Evolutionary conservation across 2,329 filamentous ascomycete genomes (phyloP).

Genomic region (Cryphonectria carpinicola): DNA sequence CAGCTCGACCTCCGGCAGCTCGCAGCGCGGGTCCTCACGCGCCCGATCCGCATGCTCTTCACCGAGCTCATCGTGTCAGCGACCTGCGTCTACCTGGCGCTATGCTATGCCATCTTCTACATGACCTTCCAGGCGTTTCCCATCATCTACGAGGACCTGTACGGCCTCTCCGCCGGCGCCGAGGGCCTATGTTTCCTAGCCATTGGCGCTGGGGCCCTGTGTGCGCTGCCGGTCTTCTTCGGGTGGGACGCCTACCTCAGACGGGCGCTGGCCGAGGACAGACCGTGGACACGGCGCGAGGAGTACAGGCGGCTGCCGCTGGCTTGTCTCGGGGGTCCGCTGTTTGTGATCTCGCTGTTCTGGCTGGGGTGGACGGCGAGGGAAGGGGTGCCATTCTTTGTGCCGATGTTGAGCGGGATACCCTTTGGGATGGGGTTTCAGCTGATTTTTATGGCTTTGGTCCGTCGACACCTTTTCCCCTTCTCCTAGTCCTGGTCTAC

Average conservation of each 20-base stretch:
- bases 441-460: conserved; percentile 65
- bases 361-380: conserved; percentile 66
- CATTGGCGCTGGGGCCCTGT: conserved; percentile 64
- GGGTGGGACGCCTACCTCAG: conserved; percentile 65
- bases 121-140: conserved; percentile 80
- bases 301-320: conserved; percentile 73
- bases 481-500: neutral
- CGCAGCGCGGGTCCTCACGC: conserved; percentile 69
- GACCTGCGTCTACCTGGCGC: conserved; percentile 70
- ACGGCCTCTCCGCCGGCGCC: conserved; percentile 65
- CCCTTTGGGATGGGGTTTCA: conserved; percentile 65
- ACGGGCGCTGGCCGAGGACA: conserved; percentile 52
- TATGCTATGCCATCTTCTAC: conserved; percentile 69
- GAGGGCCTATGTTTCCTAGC: conserved; percentile 71
- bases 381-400: conserved; percentile 52
- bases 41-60: conserved; percentile 72
- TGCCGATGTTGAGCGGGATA: conserved; percentile 63
- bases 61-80: conserved; percentile 76
- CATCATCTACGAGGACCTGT: conserved; percentile 67
- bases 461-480: conserved; percentile 35
- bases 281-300: conserved; percentile 63
- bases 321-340: conserved; percentile 70
- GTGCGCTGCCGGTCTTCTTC: conserved; percentile 65
- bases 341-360: conserved; percentile 60
- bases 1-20: conserved; percentile 61